Evolutionary conservation across 2,329 filamentous ascomycete genomes (phyloP).

Genomic region (Emericellopsis atlantica): DNA sequence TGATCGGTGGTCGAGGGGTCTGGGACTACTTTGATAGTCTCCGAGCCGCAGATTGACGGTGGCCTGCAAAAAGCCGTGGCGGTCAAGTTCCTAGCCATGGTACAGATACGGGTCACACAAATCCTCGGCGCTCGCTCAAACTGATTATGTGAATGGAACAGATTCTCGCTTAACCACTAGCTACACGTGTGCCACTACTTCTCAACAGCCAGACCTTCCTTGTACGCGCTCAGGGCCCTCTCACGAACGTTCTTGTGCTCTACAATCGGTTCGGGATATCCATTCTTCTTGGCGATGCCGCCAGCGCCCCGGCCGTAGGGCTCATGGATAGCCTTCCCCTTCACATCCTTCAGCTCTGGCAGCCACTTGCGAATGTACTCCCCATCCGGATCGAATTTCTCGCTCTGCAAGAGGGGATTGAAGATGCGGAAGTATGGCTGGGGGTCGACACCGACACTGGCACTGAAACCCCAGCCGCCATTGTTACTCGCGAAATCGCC

Average conservation of each 20-base stretch:
- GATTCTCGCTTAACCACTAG: neutral
- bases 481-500: constrained; percentile 74
- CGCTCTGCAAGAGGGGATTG: constrained; percentile 72
- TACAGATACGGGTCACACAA: constrained; percentile 58
- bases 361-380: constrained; percentile 78
- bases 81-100: constrained; percentile 39
- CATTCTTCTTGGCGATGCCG: constrained; percentile 45
- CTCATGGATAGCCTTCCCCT: constrained; percentile 64
- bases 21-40: constrained; percentile 44
- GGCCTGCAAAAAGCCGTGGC: constrained; percentile 51
- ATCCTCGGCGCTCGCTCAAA: constrained; percentile 1
- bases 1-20: constrained; percentile 35
- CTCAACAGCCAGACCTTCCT: constrained; percentile 28
- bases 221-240: constrained; percentile 57
- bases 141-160: neutral
- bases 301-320: constrained; percentile 58
- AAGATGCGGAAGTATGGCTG: constrained; percentile 89
- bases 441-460: constrained; percentile 64
- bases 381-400: constrained; percentile 71
- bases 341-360: constrained; percentile 53
- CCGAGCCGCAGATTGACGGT: constrained; percentile 44
- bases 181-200: constrained; percentile 1
- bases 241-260: constrained; percentile 59
- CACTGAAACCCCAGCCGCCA: constrained; percentile 43
- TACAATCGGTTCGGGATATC: constrained; percentile 66